Conservation (phyloP, 805 yeast genomes). For the Helenozyma rhizophorensis region DNA sequence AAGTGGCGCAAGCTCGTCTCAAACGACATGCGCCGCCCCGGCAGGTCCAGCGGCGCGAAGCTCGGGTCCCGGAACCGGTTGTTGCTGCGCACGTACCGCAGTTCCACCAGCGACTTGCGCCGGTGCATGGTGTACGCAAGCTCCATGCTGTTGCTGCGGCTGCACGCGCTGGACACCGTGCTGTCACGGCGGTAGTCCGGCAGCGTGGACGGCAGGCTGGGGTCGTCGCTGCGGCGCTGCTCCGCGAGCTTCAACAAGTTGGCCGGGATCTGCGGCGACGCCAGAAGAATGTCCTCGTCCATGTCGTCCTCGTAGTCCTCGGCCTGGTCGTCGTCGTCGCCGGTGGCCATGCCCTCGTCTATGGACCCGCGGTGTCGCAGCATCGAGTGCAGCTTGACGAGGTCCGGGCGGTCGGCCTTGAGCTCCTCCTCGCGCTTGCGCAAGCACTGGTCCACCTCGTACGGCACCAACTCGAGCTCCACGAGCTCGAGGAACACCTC, state of each 20-base stretch:
- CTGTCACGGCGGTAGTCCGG: conserved; percentile 19
- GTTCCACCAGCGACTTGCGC: conserved; percentile 27
- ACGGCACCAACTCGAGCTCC: conserved; percentile 47
- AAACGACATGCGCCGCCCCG: conserved; percentile 9
- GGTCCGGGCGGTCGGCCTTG: not conserved
- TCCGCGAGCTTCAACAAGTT: conserved; percentile 54
- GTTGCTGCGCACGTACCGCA: conserved; percentile 22
- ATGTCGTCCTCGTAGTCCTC: conserved; percentile 36
- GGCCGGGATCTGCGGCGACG: conserved; percentile 68
- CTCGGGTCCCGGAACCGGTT: conserved; percentile 17
- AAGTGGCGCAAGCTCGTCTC: conserved; percentile 12
- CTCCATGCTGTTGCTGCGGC: conserved; percentile 14
- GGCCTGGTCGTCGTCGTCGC: conserved; percentile 24
- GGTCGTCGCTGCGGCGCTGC: conserved; percentile 28
- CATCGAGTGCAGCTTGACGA: too few species aligned
- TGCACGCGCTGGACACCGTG: conserved; percentile 2
- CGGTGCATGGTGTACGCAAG: conserved; percentile 8
- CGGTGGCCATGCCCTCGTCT: conserved; percentile 6
- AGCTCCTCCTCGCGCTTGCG: conserved; percentile 4
- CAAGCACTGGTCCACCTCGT: conserved; percentile 30
- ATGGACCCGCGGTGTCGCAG: conserved; percentile 2
- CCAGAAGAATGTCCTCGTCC: conserved; percentile 46
- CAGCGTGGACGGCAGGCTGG: conserved; percentile 28
- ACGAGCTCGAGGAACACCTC: conserved; percentile 80
- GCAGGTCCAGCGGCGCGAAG: conserved; percentile 6